Percentiles rank a stretch among this genome's conserved stretches.
phyloP scores from a whole-genome alignment of 2,329 filamentous ascomycete species.

The Colletotrichum phormii region DNA sequence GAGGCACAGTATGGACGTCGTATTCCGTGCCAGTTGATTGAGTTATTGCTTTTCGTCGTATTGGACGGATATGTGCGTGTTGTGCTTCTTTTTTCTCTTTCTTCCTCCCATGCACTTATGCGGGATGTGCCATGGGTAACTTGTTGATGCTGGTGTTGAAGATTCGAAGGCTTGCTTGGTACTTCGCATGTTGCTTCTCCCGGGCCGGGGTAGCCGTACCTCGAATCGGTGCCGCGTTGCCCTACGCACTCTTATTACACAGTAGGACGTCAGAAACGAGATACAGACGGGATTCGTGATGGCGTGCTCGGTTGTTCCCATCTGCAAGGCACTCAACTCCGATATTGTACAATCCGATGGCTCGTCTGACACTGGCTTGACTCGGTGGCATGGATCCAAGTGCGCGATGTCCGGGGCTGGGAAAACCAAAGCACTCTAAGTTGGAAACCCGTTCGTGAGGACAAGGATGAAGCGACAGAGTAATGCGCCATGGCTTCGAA shows the following conservation, averaged over 20 bases:
- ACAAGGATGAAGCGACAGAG: slow-evolving; percentile 2
- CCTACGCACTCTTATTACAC: neutral
- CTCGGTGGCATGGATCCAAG: slow-evolving; percentile 4
- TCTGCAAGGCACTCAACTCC: slow-evolving; percentile 3
- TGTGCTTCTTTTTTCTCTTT: slow-evolving; percentile 5
- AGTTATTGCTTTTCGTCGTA: slow-evolving; percentile 15
- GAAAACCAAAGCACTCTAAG: slow-evolving; percentile 1
- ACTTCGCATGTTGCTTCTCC: neutral
- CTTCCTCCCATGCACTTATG: neutral
- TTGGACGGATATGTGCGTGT: slow-evolving; percentile 2
- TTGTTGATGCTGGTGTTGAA: neutral
- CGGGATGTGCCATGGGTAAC: neutral
- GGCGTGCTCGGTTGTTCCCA: neutral
- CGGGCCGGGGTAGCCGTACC: slow-evolving; percentile 18
- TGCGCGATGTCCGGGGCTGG: neutral
- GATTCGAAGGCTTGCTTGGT: neutral
- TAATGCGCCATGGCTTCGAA: neutral
- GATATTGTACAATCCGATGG: neutral
- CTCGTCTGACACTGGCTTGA: slow-evolving; percentile 5
- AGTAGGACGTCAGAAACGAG: slow-evolving; percentile 1
- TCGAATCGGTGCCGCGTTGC: neutral
- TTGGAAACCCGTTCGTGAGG: slow-evolving; percentile 4
- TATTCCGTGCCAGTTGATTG: slow-evolving; percentile 1
- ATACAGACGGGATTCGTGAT: neutral
- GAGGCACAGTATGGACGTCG: neutral